Evolutionary conservation across 2,329 filamentous ascomycete genomes (phyloP).

Genomic region (Helotiales sp.): DNA sequence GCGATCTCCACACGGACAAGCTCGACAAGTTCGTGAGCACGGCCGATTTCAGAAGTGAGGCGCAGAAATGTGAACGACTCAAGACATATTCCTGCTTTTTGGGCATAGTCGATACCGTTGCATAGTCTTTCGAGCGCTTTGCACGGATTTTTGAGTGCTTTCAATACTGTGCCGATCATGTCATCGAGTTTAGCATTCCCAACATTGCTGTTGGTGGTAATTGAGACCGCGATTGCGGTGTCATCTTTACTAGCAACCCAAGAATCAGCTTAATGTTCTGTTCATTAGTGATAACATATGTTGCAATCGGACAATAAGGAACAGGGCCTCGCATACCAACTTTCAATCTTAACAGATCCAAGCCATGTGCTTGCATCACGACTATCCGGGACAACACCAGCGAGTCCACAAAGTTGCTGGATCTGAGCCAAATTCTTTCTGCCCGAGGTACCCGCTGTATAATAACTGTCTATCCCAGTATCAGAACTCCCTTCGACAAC

Average conservation of each 20-base stretch:
- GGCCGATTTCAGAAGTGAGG: background rate
- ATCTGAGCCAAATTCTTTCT: background rate
- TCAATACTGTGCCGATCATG: too few species aligned
- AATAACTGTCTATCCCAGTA: too few species aligned
- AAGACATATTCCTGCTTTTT: slow-evolving; percentile 1
- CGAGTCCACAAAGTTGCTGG: background rate
- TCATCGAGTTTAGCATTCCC: too few species aligned
- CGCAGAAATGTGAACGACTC: background rate
- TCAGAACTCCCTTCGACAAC: too few species aligned
- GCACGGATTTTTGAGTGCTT: background rate
- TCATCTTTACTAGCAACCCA: too few species aligned
- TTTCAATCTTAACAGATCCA: background rate
- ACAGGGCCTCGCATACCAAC: background rate
- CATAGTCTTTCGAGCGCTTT: background rate
- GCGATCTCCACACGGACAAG: background rate
- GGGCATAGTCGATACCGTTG: background rate
- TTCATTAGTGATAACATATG: too few species aligned
- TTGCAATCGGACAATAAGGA: too few species aligned
- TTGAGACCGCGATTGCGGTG: too few species aligned
- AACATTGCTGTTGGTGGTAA: too few species aligned
- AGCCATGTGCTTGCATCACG: background rate
- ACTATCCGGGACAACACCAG: slow-evolving; percentile 2
- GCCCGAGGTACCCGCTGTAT: background rate
- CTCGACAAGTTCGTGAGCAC: background rate
- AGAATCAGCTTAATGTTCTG: too few species aligned